A percentile compares a stretch with the other conserved stretches of the same genome.
Conservation (phyloP, 2,329 filamentous ascomycete genomes). For the Podosphaera aphanis region DNA sequence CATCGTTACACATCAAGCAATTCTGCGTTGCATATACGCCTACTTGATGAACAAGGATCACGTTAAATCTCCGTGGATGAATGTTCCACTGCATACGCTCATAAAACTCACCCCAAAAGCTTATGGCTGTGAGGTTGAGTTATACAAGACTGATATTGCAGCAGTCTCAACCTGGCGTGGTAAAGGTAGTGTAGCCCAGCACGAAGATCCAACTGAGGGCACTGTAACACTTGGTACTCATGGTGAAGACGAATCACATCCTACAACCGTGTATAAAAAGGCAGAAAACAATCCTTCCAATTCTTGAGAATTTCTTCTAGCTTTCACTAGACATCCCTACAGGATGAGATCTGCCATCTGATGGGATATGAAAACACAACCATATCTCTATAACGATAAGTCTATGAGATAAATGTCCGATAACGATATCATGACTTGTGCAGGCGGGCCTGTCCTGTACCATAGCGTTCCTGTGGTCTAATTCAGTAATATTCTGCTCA, state of each 20-base stretch:
- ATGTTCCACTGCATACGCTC: constrained; percentile 83
- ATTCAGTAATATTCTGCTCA: not conserved
- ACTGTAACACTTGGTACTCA: constrained; percentile 5
- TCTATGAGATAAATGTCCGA: not conserved
- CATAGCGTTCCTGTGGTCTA: not conserved
- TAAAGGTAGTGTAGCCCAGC: constrained; percentile 79
- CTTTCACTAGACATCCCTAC: not conserved
- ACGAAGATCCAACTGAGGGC: constrained; percentile 27
- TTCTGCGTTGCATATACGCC: constrained; percentile 88
- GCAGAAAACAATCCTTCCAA: not conserved
- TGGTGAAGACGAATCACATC: not conserved
- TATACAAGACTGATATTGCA: constrained; percentile 74
- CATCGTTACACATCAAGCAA: constrained; percentile 93
- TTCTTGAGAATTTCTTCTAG: not conserved
- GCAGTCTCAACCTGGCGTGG: constrained; percentile 91
- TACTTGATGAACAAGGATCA: constrained; percentile 98
- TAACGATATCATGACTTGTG: not conserved
- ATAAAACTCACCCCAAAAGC: constrained; percentile 91
- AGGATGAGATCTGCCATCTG: not conserved
- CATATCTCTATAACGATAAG: not conserved
- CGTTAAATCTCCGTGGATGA: constrained; percentile 89
- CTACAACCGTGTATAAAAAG: not conserved
- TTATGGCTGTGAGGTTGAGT: constrained; percentile 77
- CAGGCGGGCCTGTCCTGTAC: not conserved
- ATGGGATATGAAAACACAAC: not conserved